Evolutionary conservation across 1,139 yeast genomes (phyloP), one percentile per base, ranked within the genome.

Genomic region (Debaryomyces nepalensis): DNA sequence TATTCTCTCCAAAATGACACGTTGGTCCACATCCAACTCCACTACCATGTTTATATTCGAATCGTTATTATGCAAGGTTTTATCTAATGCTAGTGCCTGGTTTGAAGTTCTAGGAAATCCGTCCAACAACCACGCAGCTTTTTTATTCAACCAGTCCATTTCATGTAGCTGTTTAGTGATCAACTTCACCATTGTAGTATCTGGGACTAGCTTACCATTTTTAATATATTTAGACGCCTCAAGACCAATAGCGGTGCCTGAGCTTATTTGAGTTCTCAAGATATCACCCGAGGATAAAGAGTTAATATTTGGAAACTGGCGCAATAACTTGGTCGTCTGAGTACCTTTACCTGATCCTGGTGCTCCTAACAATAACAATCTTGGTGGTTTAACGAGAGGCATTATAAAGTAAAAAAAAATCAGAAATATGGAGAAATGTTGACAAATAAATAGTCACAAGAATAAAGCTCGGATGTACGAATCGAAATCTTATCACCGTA

Each of bases 311-410:
- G 84, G 77, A 48, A 84, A 77, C 37, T 70, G 68, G 40, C 76
- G 73, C 44, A 85, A 62, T 9, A 91, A 68, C 44, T 82, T 73
- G 2, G 84, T 66, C 0, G 96, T 85, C 52, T 86, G 88, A 0
- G 98, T 91, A 2, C 97, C 97, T 59, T 91, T 91, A 1, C 97
- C 97, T 1, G 96, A 77, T 0, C 97, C 98, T 0, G 97, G 98
- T 0, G 97, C 96, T 4, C 97, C 97, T 39, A 90, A 66, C 7
- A 90, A 70, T 26, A 90, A 70, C 33, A 89, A 64, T 50, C 97
- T 68, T 29, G 87, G 58, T 2, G 95, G 87, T 37, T 45, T 51
- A 39, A 48, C 41, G 22, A 45, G 27, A 26, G 43, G 26, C 46
- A 42, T 48, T 16, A 20, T 21, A 3, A 23, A 15, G 12, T 21